These are phyloP conservation scores for Colletotrichum sojae DNA, from an alignment of 2,329 filamentous ascomycete genomes.

Conservation along the genomic window DNA sequence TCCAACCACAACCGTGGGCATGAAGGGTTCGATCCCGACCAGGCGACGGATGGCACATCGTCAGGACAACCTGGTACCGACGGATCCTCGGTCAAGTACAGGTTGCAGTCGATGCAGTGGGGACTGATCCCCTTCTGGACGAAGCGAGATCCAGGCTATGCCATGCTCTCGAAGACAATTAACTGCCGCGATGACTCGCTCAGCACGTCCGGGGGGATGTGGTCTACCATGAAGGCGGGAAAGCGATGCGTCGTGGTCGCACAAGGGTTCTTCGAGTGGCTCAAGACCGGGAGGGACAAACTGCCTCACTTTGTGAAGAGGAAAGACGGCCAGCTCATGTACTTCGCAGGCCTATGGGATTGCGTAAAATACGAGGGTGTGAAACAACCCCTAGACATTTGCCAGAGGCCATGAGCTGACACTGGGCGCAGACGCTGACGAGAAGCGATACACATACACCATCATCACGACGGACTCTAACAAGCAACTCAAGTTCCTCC, in stretches of 20 bases:
- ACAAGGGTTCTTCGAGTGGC: constrained; percentile 97
- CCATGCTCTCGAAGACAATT: constrained; percentile 86
- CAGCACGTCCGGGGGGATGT: constrained; percentile 83
- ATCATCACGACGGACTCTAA: constrained; percentile 94
- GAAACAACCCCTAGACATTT: constrained; percentile 37
- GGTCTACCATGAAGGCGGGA: constrained; percentile 89
- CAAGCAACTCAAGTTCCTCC: constrained; percentile 85
- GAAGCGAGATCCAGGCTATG: constrained; percentile 84
- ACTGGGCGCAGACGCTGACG: constrained; percentile 62
- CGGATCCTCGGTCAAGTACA: constrained; percentile 70
- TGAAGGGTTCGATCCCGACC: constrained; percentile 27
- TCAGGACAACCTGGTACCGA: constrained; percentile 44
- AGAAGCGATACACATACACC: constrained; percentile 89
- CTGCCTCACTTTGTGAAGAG: constrained; percentile 87
- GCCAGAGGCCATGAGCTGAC: neutral
- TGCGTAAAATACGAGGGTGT: constrained; percentile 83
- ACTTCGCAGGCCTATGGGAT: constrained; percentile 93
- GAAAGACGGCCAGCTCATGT: constrained; percentile 87
- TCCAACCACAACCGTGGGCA: constrained; percentile 56
- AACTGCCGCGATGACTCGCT: constrained; percentile 95
- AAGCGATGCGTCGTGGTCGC: constrained; percentile 91
- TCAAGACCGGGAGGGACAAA: constrained; percentile 86
- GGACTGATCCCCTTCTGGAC: constrained; percentile 95
- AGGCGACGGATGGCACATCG: constrained; percentile 14
- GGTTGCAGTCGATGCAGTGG: constrained; percentile 96